Conservation (phyloP, 805 yeast genomes). For the Kazachstania africana region DNA sequence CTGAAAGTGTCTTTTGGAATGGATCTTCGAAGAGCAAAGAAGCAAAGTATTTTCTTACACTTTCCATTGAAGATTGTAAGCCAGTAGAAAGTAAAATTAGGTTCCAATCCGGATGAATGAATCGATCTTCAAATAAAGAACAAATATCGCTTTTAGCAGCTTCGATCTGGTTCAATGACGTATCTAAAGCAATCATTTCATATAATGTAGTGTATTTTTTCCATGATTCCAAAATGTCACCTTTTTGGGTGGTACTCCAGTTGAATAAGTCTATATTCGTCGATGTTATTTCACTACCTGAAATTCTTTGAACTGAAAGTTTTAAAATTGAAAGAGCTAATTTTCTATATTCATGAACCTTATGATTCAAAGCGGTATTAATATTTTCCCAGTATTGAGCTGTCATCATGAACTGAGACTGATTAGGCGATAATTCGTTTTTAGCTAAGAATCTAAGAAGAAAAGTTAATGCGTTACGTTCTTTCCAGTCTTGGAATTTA, state of each 20-base stretch:
- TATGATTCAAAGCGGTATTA: constrained; percentile 43
- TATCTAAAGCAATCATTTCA: constrained; percentile 74
- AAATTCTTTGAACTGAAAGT: constrained; percentile 40
- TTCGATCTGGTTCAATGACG: constrained; percentile 75
- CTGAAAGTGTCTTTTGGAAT: constrained; percentile 36
- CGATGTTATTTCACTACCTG: no score
- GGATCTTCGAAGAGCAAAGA: constrained; percentile 42
- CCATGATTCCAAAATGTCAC: constrained; percentile 41
- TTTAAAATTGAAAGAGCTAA: constrained; percentile 55
- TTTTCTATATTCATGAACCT: constrained; percentile 57
- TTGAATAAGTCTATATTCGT: constrained; percentile 3
- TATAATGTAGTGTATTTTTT: constrained; percentile 57
- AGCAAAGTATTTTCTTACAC: constrained; percentile 55
- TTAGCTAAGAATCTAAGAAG: constrained; percentile 44
- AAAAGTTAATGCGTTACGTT: constrained; percentile 36
- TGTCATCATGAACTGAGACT: constrained; percentile 7
- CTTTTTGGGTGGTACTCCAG: constrained; percentile 22
- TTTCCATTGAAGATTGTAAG: constrained; percentile 61
- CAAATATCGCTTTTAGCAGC: constrained; percentile 61
- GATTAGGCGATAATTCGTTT: constrained; percentile 2
- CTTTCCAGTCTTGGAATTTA: constrained; percentile 19
- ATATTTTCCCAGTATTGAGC: constrained; percentile 43
- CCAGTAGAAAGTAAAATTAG: constrained; percentile 66
- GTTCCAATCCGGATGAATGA: constrained; percentile 64
- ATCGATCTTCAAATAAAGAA: constrained; percentile 35